Evolutionary conservation across 805 yeast species (phyloP).

Genomic region (Saccharomyces paradoxus): DNA sequence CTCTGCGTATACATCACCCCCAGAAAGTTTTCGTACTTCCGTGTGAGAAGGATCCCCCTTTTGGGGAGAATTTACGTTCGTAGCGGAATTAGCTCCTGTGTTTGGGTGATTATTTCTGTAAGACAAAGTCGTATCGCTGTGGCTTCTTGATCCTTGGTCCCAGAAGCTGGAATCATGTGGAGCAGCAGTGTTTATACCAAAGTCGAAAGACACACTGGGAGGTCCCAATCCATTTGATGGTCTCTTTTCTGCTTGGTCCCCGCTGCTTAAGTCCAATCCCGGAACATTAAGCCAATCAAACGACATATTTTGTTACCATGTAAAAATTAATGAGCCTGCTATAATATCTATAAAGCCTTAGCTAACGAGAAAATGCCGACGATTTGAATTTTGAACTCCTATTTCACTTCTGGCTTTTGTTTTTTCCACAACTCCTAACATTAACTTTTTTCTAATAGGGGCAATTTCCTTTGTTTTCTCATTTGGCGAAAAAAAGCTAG

Average conservation of each 20-base stretch:
- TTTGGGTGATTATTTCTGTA: neutral
- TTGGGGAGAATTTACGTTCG: neutral
- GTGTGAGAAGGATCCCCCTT: neutral
- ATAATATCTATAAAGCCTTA: neutral
- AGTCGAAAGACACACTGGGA: slow-evolving; percentile 47
- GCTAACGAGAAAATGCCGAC: neutral
- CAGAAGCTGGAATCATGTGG: neutral
- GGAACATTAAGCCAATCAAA: slow-evolving; percentile 48
- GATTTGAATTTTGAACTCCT: neutral
- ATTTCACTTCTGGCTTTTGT: neutral
- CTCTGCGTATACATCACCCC: slow-evolving; percentile 14
- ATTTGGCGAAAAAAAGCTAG: neutral
- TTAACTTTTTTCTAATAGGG: neutral
- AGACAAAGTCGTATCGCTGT: slow-evolving; percentile 3
- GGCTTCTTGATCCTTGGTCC: slow-evolving; percentile 1
- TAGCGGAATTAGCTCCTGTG: neutral
- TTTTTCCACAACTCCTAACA: neutral
- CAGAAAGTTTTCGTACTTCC: neutral
- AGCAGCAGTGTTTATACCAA: slow-evolving; percentile 6
- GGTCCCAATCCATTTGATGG: slow-evolving; percentile 29
- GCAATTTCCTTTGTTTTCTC: slow-evolving; percentile 6
- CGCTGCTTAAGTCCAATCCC: slow-evolving; percentile 23
- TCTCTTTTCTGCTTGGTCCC: slow-evolving; percentile 6
- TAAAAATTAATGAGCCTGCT: neutral
- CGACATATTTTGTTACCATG: slow-evolving; percentile 29